Base-by-base conservation (phyloP, 2,329 filamentous ascomycete genomes). In the Cladorrhinum sp. region DNA sequence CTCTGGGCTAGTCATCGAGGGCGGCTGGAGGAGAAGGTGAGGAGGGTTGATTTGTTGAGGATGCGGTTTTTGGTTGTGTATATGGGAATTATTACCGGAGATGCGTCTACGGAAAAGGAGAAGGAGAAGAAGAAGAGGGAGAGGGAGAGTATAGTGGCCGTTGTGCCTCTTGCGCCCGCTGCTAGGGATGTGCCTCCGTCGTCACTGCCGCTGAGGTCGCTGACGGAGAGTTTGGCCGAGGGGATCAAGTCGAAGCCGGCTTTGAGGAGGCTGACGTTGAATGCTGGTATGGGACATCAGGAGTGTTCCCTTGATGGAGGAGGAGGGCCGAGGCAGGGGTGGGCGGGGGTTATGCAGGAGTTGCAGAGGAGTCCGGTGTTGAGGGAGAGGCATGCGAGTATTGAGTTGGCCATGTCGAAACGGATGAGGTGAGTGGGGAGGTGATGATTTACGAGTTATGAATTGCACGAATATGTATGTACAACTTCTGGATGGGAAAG, bases 41-140 rank as follows among this genome's bases (percentile, higher is more conserved):
- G 82, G 59, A 77, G 84, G 52, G 74, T 88, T 46, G 86, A 88
- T 66, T 73, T 87, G 67, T 71, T 88, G 69, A 79, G 85, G 70
- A 86, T 86, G 83, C 81, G 85, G 63, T 87, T 88, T 69, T 73
- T 88, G 30, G 83, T 87, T 36, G 78, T 86, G 39, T 86, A 86
- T 71, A 83, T 88, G 82, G 82, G 84, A 64, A 80, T 86, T 62
- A 77, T 87, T 57, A 76, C 80, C 12, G 72, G 75, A 10, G 59
- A 74, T 30, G 68, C 71, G 9, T 76, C 78, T 60, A 71, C 74
- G 39, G 69, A 72, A 8, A 75, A 78, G 63, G 76, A 75, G 68
- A 70, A 68, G 28, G 66, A 73, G 57, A 23, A 24, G 12, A 21
- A 23, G 23, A 24, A 23, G 53, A 9, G 26, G 9, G 9, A 28